A percentile compares a stretch with the other conserved stretches of the same genome.
Conservation (phyloP, 495 filamentous ascomycete species). For the Talaromyces borbonicus region DNA sequence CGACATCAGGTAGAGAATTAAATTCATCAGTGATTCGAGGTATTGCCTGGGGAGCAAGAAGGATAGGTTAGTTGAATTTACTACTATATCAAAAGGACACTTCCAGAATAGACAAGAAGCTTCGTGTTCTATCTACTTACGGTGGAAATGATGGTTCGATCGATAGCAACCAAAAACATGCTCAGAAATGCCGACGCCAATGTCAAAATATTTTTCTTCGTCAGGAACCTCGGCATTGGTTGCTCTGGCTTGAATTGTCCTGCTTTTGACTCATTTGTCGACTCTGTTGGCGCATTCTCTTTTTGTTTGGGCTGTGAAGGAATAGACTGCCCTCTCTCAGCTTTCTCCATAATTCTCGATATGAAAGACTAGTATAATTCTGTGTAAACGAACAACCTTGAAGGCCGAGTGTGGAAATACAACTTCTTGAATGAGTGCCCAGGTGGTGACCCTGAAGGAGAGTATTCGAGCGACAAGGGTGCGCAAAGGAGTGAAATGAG, state of each 20-base stretch:
- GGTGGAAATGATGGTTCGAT: conserved; percentile 34
- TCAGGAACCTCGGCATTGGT: neutral
- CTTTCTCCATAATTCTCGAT: no score
- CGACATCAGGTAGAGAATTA: conserved; percentile 61
- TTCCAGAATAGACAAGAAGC: neutral
- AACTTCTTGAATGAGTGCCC: no score
- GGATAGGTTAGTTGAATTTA: neutral
- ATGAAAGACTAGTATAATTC: no score
- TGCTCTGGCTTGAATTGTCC: neutral
- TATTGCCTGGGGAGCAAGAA: conserved; percentile 40
- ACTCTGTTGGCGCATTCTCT: neutral
- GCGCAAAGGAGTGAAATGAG: no score
- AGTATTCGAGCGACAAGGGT: no score
- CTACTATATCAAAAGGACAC: neutral
- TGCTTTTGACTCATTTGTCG: neutral
- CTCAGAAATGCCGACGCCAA: conserved; percentile 21
- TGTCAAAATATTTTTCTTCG: neutral
- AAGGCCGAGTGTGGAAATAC: no score
- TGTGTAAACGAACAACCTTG: no score
- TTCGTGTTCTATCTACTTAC: no score
- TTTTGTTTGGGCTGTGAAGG: no score
- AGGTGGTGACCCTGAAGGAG: no score
- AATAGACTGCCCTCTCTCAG: no score
- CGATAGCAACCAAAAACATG: conserved; percentile 39
- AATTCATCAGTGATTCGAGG: conserved; percentile 75